phyloP scores from a whole-genome alignment of 441 rosid species.

The Mallotus repandus region DNA sequence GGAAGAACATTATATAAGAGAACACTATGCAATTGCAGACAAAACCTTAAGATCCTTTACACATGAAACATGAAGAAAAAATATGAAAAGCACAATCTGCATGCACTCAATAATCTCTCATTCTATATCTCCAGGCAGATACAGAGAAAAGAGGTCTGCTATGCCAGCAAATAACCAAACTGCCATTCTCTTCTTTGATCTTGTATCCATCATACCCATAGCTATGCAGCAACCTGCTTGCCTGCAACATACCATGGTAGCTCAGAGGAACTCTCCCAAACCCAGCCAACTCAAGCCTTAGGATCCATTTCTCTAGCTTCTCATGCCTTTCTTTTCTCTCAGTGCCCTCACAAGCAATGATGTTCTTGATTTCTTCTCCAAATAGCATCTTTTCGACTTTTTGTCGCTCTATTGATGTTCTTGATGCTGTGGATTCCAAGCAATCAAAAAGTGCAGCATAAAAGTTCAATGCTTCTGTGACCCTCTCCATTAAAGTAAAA shows the following conservation, averaged over 20 bases:
- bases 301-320: slow-evolving; percentile 86
- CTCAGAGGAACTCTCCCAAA: slow-evolving; percentile 78
- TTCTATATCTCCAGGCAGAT: slow-evolving; percentile 81
- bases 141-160: slow-evolving; percentile 71
- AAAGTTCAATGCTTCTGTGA: slow-evolving; percentile 68
- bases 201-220: slow-evolving; percentile 72
- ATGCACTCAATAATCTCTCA: slow-evolving; percentile 21
- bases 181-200: slow-evolving; percentile 84
- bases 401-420: slow-evolving; percentile 68
- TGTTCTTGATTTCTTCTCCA: slow-evolving; percentile 89
- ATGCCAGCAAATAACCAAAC: slow-evolving; percentile 78
- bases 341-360: slow-evolving; percentile 77
- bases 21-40: slow-evolving; percentile 30
- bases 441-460: slow-evolving; percentile 92
- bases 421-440: slow-evolving; percentile 68
- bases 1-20: slow-evolving; percentile 1
- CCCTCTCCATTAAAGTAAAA: slow-evolving; percentile 65
- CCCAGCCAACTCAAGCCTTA: slow-evolving; percentile 75
- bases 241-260: slow-evolving; percentile 77
- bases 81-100: slow-evolving; percentile 12
- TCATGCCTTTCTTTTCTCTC: slow-evolving; percentile 93
- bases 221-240: slow-evolving; percentile 62
- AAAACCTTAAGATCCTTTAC: slow-evolving; percentile 34
- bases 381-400: slow-evolving; percentile 87
- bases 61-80: slow-evolving; percentile 20